These are phyloP conservation scores for Penicillium chermesinum DNA, from an alignment of 495 filamentous ascomycete genomes.

Conservation along the genomic window DNA sequence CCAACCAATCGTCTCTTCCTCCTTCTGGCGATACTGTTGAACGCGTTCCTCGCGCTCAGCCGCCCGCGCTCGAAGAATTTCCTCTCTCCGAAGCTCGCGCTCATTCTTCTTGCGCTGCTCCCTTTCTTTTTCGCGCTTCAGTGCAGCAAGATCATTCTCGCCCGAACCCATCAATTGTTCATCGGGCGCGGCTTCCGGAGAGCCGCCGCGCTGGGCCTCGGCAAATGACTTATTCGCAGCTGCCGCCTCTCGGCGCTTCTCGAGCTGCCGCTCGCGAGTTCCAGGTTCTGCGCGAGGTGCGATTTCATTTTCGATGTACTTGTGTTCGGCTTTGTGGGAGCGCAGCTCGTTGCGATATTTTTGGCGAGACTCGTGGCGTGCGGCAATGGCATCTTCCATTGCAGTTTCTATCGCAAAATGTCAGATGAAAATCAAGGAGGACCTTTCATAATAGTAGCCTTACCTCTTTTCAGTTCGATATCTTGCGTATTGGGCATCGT, in stretches of 20 bases:
- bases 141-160: slow-evolving; percentile 33
- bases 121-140: slow-evolving; percentile 38
- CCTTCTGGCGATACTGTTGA: slow-evolving; percentile 40
- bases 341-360: slow-evolving; percentile 54
- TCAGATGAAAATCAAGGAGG: neutral
- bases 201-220: slow-evolving; percentile 32
- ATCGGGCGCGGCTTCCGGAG: slow-evolving; percentile 39
- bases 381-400: slow-evolving; percentile 48
- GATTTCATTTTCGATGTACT: slow-evolving; percentile 61
- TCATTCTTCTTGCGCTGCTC: slow-evolving; percentile 43
- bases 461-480: slow-evolving; percentile 63
- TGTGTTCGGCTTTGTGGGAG: slow-evolving; percentile 30
- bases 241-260: slow-evolving; percentile 66
- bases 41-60: slow-evolving; percentile 42
- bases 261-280: slow-evolving; percentile 75
- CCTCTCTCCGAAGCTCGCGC: slow-evolving; percentile 38
- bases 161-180: slow-evolving; percentile 41
- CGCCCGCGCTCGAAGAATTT: slow-evolving; percentile 35
- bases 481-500: slow-evolving; percentile 73
- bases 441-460: no score
- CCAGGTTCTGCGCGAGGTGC: slow-evolving; percentile 79
- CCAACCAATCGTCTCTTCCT: slow-evolving; percentile 43
- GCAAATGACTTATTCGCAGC: slow-evolving; percentile 46
- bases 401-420: slow-evolving; percentile 37
- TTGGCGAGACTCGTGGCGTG: slow-evolving; percentile 50